These are phyloP conservation scores for Afroboletus lepidellus DNA, from an alignment of 1,284 basidiomycete species.

Conservation along the genomic window DNA sequence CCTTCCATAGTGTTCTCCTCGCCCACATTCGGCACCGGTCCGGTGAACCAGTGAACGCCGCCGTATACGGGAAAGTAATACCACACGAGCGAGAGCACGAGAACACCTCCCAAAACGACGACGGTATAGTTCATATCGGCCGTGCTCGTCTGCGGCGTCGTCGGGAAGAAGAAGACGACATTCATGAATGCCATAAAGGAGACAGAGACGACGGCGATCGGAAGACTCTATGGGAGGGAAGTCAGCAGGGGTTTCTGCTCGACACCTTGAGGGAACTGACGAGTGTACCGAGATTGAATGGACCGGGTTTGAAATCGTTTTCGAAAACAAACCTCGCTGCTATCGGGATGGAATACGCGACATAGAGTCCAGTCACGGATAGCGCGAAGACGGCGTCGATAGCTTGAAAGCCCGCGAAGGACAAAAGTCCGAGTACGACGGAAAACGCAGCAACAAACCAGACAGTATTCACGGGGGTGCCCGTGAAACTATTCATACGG, in stretches of 20 bases:
- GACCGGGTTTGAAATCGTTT: constrained; percentile 43
- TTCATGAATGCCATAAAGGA: not conserved
- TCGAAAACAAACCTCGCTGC: constrained; percentile 46
- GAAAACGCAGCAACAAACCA: constrained; percentile 48
- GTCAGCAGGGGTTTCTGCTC: constrained; percentile 2
- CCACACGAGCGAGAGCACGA: constrained; percentile 55
- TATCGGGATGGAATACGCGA: constrained; percentile 63
- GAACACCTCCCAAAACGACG: constrained; percentile 57
- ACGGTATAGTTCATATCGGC: constrained; percentile 64
- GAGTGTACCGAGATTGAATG: constrained; percentile 45
- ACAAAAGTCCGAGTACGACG: not conserved
- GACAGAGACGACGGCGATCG: constrained; percentile 51
- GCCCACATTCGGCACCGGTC: constrained; percentile 45
- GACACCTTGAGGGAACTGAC: constrained; percentile 39
- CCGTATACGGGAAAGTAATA: constrained; percentile 69
- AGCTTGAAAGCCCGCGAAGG: constrained; percentile 35
- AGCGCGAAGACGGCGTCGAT: constrained; percentile 68
- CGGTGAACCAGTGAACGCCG: constrained; percentile 67
- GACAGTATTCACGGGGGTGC: constrained; percentile 68
- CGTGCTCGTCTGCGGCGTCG: not conserved
- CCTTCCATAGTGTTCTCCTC: not conserved
- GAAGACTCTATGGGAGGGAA: constrained; percentile 45
- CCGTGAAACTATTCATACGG: constrained; percentile 59
- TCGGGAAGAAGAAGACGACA: not conserved
- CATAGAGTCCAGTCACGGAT: constrained; percentile 54